phyloP scores from a whole-genome alignment of 441 rosid species.

The Croton laevigatus region DNA sequence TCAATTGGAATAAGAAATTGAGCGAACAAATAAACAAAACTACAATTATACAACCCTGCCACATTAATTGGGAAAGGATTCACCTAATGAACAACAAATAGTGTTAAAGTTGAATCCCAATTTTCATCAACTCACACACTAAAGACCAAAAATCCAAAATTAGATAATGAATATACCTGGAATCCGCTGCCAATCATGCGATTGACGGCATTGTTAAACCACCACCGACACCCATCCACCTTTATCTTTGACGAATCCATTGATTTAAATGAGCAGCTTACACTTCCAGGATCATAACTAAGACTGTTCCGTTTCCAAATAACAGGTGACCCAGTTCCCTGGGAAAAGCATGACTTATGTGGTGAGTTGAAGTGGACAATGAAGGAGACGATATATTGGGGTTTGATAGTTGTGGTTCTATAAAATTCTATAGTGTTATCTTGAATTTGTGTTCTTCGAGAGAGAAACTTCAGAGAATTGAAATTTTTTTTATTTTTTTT shows the following conservation, averaged over 20 bases:
- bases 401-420: slow-evolving; percentile 41
- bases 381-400: slow-evolving; percentile 44
- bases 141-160: not conserved
- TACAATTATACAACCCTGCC: not conserved
- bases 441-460: too few species aligned
- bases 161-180: slow-evolving; percentile 44
- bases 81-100: not conserved
- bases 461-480: too few species aligned
- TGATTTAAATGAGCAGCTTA: slow-evolving; percentile 60
- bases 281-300: slow-evolving; percentile 21
- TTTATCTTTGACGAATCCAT: slow-evolving; percentile 86
- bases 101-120: not conserved
- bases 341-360: slow-evolving; percentile 19
- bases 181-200: slow-evolving; percentile 95
- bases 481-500: too few species aligned
- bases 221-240: slow-evolving; percentile 93
- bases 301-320: slow-evolving; percentile 30
- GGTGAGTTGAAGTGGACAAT: slow-evolving; percentile 34
- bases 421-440: too few species aligned
- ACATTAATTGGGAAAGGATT: not conserved
- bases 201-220: slow-evolving; percentile 98
- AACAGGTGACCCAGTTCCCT: slow-evolving; percentile 18
- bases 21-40: not conserved
- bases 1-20: slow-evolving; percentile 3
- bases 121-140: not conserved